These are phyloP conservation scores for Cajanus cajan DNA, from an alignment of 306 rosid species.

Conservation along the genomic window DNA sequence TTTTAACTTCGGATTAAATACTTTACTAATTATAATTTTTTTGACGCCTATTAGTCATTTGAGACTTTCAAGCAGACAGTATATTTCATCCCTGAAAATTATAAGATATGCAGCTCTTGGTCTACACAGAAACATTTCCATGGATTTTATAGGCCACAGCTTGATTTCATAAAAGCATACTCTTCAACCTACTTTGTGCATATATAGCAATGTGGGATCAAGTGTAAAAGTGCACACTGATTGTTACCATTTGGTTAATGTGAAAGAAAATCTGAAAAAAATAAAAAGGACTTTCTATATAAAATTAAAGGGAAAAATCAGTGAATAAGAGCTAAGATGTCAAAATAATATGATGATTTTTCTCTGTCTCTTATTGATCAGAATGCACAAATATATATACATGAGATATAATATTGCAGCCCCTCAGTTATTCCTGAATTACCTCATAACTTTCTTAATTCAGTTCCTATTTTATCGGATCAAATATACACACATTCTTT, in stretches of 20 bases:
- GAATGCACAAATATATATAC: no score
- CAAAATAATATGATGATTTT: no score
- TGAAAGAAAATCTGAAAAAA: neutral
- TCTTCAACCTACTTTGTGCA: neutral
- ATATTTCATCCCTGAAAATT: neutral
- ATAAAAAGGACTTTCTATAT: neutral
- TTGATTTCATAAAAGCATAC: neutral
- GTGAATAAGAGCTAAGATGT: neutral
- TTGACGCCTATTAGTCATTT: neutral
- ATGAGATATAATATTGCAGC: no score
- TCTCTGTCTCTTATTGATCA: no score
- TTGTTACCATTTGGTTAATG: neutral
- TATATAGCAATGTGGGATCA: neutral
- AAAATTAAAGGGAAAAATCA: neutral
- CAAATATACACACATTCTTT: no score
- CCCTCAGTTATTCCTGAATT: no score
- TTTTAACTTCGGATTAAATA: neutral
- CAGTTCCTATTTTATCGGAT: no score
- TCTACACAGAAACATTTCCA: neutral
- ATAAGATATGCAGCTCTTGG: neutral
- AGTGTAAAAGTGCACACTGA: neutral
- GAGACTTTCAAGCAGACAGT: slow-evolving; percentile 7
- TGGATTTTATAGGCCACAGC: neutral
- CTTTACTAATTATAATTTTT: neutral
- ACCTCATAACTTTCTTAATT: no score